These are phyloP conservation scores for Jackrogersella multiformis DNA, from an alignment of 495 filamentous ascomycete genomes.

Conservation along the genomic window DNA sequence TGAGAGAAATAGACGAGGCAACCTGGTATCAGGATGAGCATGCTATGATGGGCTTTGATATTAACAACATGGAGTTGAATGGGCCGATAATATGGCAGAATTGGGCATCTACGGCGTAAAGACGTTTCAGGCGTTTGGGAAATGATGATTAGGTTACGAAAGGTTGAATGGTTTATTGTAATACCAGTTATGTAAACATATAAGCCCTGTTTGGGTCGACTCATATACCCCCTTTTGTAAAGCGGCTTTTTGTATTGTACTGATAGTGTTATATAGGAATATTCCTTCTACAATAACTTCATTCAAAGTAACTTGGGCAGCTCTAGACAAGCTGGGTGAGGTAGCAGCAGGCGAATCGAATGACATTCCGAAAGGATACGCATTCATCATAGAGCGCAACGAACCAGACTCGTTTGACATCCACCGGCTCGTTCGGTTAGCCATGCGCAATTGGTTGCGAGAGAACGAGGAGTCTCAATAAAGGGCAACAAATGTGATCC, in stretches of 20 bases:
- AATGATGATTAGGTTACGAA: neutral
- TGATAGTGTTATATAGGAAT: no score
- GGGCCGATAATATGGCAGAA: constrained; percentile 7
- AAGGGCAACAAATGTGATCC: constrained; percentile 45
- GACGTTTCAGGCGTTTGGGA: neutral
- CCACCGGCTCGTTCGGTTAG: constrained; percentile 56
- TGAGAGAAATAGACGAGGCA: neutral
- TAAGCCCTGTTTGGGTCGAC: no score
- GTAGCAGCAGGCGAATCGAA: constrained; percentile 48
- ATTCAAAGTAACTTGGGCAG: no score
- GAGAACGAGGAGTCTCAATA: constrained; percentile 30
- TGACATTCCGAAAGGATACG: constrained; percentile 53
- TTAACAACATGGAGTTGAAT: constrained; percentile 8
- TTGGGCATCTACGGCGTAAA: neutral
- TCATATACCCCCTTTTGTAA: no score
- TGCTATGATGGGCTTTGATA: constrained; percentile 4
- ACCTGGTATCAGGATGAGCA: constrained; percentile 5
- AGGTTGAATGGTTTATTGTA: constrained; percentile 4
- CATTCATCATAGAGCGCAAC: constrained; percentile 49
- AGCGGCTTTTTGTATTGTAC: no score
- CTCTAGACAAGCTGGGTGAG: no score
- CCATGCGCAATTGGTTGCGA: constrained; percentile 57
- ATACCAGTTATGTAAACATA: constrained; percentile 4
- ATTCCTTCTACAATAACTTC: no score
- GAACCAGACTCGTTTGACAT: constrained; percentile 47